phyloP scores from a whole-genome alignment of 78 protist genomes.

The slime mould (Dictyostelium discoideum) region dicty_2.7 NC_007090.3:2783001-2783500 shows the following conservation, averaged over 20 bases:
- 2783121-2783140: slow-evolving; percentile 70
- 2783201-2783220: slow-evolving; percentile 69
- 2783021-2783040: slow-evolving; percentile 69
- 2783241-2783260: slow-evolving; percentile 76
- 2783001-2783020: slow-evolving; percentile 81
- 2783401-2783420: too few species aligned
- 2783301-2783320: slow-evolving; percentile 48
- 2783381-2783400: too few species aligned
- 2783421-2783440: too few species aligned
- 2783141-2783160: slow-evolving; percentile 67
- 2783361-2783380: slow-evolving; percentile 68
- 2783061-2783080: slow-evolving; percentile 47
- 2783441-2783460: not conserved
- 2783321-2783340: slow-evolving; percentile 79
- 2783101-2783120: slow-evolving; percentile 57
- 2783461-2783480: slow-evolving; percentile 79
- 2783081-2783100: slow-evolving; percentile 27
- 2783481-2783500: slow-evolving; percentile 79
- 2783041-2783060: slow-evolving; percentile 68
- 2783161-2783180: slow-evolving; percentile 74
- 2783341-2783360: slow-evolving; percentile 74
- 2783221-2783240: slow-evolving; percentile 67
- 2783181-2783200: slow-evolving; percentile 67
- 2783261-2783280: slow-evolving; percentile 64
- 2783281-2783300: slow-evolving; percentile 74